A percentile compares a stretch with the other conserved stretches of the same genome.
Conservation (phyloP, 768 basidiomycete species). For the Amanita pseudoporphyria region DNA sequence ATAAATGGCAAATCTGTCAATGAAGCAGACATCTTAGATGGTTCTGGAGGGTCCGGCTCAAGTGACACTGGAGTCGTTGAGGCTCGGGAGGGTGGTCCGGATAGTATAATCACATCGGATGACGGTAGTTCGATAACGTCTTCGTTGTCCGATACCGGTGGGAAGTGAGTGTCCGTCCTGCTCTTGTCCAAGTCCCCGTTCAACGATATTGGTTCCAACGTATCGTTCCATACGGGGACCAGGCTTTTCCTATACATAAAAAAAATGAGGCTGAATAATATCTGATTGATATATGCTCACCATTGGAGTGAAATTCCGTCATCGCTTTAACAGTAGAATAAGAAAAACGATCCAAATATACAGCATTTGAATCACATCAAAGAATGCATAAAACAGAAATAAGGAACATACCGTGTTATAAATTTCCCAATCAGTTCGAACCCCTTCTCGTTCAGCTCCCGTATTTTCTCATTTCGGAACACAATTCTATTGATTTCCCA, state of each 20-base stretch:
- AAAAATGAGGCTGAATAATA: background rate
- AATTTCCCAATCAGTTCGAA: background rate
- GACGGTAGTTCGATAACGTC: background rate
- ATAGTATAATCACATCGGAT: background rate
- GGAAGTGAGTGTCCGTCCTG: background rate
- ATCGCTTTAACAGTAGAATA: background rate
- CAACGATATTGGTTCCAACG: background rate
- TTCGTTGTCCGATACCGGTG: background rate
- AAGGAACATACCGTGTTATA: background rate
- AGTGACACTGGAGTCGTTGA: background rate
- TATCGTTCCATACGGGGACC: slow-evolving; percentile 4
- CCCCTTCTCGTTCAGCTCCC: background rate
- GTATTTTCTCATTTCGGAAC: background rate
- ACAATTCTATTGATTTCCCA: background rate
- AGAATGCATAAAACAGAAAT: no score
- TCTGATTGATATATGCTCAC: background rate
- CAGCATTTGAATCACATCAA: background rate
- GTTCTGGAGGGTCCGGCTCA: background rate
- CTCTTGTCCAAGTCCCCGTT: no score
- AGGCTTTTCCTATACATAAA: background rate
- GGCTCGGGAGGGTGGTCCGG: background rate
- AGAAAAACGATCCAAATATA: background rate
- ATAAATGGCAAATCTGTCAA: background rate
- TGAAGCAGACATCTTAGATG: background rate
- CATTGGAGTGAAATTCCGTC: slow-evolving; percentile 2